Evolutionary conservation across 768 basidiomycete genomes (phyloP), one percentile per base, ranked within the genome.

Genomic region (Rhizopogon vinicolor): DNA sequence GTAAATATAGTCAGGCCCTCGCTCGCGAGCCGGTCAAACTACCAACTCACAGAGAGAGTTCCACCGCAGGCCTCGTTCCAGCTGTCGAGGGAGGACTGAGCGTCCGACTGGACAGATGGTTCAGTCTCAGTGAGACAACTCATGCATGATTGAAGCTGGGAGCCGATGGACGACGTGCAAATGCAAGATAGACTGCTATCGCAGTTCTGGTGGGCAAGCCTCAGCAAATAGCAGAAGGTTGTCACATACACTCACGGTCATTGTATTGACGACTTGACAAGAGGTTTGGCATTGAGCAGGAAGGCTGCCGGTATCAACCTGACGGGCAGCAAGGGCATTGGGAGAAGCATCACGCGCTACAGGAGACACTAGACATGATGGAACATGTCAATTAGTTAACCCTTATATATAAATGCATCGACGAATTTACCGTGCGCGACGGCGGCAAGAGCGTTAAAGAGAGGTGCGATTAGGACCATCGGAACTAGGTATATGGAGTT

Each of bases 401-500:
- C 12, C 8, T 13, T 14, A 29, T 25, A 31, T 12, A 13, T 10
- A 3, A 25, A 14, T 37, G 18, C 2, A 28, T 13, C 13, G 3
- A 40, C 3, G n/a, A 13, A 56, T 49, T 7, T 53, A 68, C 66
- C 41, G 10, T 50, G 59, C 37, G 55, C 52, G 57, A 57, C 22
- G 48, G 53, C 39, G 49, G 56, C 19, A 46, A 59, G 18, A 18
- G 46, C 48, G 2, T 44, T 22, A 58, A 66, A 50, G 59, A 66
- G 50, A 5, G 66, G 40, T 10, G 56, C 2, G 35, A 62, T 59
- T 57, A 58, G 59, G 48, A 68, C 65, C 66, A 66, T 68, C 42
- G 29, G 52, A 12, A 25, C 22, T 19, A 40, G 16, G 25, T 25
- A 6, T 28, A 7, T 37, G 35, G 35, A 37, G 10, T 37, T 37